phyloP scores from a whole-genome alignment of 192 early-diverging fungal species.

The Allomyces javanicus region DNA sequence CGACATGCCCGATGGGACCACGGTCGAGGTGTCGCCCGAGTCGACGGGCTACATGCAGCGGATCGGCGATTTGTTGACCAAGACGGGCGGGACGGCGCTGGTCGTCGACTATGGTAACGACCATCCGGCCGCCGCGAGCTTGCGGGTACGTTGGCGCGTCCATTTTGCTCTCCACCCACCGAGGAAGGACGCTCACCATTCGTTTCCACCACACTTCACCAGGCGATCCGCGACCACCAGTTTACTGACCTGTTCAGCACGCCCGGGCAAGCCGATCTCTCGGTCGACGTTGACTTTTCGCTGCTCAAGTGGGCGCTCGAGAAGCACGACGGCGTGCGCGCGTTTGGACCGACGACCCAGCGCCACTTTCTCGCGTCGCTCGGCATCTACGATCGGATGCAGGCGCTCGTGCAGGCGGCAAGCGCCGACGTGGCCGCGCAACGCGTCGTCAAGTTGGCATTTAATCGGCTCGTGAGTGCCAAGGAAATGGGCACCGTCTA shows the following conservation, averaged over 20 bases:
- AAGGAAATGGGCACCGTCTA: conserved; percentile 73
- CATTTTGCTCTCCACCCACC: not conserved
- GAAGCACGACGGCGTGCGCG: conserved; percentile 8
- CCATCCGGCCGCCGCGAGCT: conserved; percentile 47
- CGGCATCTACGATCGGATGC: conserved; percentile 56
- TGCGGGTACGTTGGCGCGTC: conserved; percentile 30
- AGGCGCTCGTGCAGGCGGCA: conserved; percentile 42
- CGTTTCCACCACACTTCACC: not conserved
- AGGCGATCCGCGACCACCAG: conserved; percentile 68
- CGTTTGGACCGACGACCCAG: conserved; percentile 63
- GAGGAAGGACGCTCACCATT: not conserved
- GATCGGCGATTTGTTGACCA: conserved; percentile 48
- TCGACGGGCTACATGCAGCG: conserved; percentile 36
- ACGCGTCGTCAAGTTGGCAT: conserved; percentile 43
- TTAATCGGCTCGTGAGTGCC: conserved; percentile 54
- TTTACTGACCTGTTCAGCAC: conserved; percentile 53
- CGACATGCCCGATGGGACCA: conserved; percentile 46
- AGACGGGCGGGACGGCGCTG: conserved; percentile 47
- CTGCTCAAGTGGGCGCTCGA: conserved; percentile 38
- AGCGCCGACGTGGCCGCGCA: conserved; percentile 17
- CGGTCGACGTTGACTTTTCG: conserved; percentile 78
- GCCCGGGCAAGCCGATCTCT: conserved; percentile 76
- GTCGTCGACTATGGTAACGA: conserved; percentile 83
- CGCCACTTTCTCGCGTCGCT: conserved; percentile 50
- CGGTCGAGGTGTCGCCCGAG: conserved; percentile 71